Base-by-base conservation (phyloP, 352 stramenopile genomes). In the Blastocystis sp. region DNA sequence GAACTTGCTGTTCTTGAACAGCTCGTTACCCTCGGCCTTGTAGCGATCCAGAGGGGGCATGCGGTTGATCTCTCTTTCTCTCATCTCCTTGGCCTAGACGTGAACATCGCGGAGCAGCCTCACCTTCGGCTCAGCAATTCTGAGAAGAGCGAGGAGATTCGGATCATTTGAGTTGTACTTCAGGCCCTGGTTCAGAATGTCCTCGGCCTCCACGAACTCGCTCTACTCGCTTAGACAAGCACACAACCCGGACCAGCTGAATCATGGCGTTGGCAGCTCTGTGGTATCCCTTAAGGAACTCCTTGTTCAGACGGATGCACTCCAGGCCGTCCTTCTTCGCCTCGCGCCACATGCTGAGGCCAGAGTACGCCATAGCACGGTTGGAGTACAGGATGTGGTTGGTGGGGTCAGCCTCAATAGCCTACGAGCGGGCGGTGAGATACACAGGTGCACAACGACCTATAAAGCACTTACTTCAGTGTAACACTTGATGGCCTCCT, bases 381-480 rank as follows among this genome's bases (percentile, higher is more conserved):
- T 96, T 96, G 17, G 93, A 95, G 91, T 91, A 96, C 89, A 95
- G 95, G 24, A 96, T 92, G 90, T 96, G 94, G 91, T 96, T 95
- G 52, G 70, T 77, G 24, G 79, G 61, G 89, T 96, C 93, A 19
- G 95, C 63, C 74, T 93, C 92, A 82, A 96, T 94, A 68, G 94
- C 94, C 80, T 90, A 66, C 34, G n/a, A 10, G 2, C 14, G 40
- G n/a, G 10, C n/a, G 61, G 28, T 66, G 40, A n/a, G 40, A 40
- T 14, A n/a, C 61, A 66, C 11, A 40, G n/a, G 11, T 28, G 43
- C 19, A 66, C 28, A 60, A 45, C 43, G 43, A 81, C 38, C 19
- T 11, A 19, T 19, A 10, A 40, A 54, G 2, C 19, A 43, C 17
- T 6, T 81, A 81, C 71, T 71, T 94, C 92, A 68, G 92, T 90